These are phyloP conservation scores for Pestalotiopsis sp. DNA, from an alignment of 2,329 filamentous ascomycete species.

Conservation along the genomic window DNA sequence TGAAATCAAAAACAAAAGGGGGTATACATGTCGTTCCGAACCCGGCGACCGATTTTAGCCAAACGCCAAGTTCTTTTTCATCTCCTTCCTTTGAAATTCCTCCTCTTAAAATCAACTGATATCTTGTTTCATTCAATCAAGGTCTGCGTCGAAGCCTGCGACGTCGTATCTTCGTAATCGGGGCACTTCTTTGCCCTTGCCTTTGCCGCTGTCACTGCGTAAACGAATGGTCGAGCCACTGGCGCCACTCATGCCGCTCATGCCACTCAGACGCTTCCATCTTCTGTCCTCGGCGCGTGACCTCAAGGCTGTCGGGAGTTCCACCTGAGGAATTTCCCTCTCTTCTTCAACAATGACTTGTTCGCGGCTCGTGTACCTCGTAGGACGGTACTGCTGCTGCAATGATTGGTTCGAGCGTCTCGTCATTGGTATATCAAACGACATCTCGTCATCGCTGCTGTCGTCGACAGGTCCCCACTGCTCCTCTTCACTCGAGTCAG, in stretches of 20 bases:
- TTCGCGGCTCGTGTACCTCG: conserved; percentile 2
- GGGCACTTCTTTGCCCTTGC: not conserved
- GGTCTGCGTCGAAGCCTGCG: conserved; percentile 11
- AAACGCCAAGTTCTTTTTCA: not conserved
- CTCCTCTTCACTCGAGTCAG: conserved; percentile 11
- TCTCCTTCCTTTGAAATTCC: not conserved
- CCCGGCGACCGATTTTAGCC: not conserved
- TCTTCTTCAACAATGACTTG: conserved; percentile 14
- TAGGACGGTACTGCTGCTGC: not conserved
- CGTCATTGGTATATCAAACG: conserved; percentile 16
- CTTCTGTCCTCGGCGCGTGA: conserved; percentile 13
- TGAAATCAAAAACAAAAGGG: not conserved
- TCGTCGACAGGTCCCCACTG: not conserved
- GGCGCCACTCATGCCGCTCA: conserved; percentile 6
- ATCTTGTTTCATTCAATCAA: conserved; percentile 8
- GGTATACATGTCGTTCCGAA: not conserved
- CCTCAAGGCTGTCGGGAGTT: conserved; percentile 1
- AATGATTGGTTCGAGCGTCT: not conserved
- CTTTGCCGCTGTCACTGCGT: conserved; percentile 2
- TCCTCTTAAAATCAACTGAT: not conserved
- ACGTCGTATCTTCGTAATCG: not conserved
- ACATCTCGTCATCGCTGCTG: conserved; percentile 13
- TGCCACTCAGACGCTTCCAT: conserved; percentile 11
- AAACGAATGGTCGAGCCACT: conserved; percentile 2
- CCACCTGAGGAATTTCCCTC: not conserved